phyloP scores from a whole-genome alignment of 306 rosid species.

The Nissolia schottii region DNA sequence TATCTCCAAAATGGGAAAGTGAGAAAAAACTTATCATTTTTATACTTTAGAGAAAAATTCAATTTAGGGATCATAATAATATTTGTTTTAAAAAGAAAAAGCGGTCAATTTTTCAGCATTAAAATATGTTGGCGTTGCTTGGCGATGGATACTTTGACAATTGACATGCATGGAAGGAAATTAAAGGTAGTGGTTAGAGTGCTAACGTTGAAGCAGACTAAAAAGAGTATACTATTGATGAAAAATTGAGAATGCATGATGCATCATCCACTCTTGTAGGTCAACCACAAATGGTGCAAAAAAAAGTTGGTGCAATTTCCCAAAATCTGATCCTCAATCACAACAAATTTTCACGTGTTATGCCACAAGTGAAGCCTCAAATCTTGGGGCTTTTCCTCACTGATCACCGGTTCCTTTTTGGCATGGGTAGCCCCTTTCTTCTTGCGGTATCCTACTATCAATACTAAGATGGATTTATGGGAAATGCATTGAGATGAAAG shows the following conservation, averaged over 20 bases:
- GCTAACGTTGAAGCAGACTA: not conserved
- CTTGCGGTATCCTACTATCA: not conserved
- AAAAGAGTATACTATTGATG: not conserved
- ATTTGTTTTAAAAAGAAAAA: too few species aligned
- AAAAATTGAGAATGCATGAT: too few species aligned
- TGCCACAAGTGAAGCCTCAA: slow-evolving; percentile 10
- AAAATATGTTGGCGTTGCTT: not conserved
- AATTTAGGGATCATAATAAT: too few species aligned
- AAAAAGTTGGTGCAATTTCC: slow-evolving; percentile 11
- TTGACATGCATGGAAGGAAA: slow-evolving; percentile 1
- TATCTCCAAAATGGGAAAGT: too few species aligned
- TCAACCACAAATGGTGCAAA: slow-evolving; percentile 19
- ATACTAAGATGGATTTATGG: not conserved
- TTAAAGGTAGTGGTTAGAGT: not conserved
- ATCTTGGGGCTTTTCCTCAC: not conserved
- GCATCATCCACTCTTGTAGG: not conserved
- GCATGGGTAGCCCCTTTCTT: not conserved
- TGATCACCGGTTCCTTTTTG: not conserved
- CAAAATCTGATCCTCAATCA: not conserved
- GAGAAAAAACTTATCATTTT: too few species aligned
- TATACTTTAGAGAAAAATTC: too few species aligned
- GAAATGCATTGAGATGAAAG: not conserved
- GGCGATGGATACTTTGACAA: not conserved
- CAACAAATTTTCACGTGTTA: not conserved
- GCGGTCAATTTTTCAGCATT: too few species aligned